Base-by-base conservation (phyloP, 2,329 filamentous ascomycete genomes). In the Trichoderma endophyticum region DNA sequence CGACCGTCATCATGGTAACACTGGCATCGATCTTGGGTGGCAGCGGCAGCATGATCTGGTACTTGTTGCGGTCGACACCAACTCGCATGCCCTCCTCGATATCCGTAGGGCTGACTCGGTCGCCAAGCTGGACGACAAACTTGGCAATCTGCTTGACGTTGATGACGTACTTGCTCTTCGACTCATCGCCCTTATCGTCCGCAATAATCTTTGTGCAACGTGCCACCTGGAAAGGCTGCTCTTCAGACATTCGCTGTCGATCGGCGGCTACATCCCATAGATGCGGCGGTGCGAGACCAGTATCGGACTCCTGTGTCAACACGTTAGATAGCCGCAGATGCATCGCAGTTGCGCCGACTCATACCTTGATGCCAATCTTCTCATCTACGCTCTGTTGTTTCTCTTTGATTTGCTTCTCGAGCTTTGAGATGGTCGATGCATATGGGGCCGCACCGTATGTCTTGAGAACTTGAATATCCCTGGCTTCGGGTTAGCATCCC, bases 91-190 rank as follows among this genome's bases (percentile, higher is more conserved):
- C 96, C 83, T 99, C 96, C 81, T 99, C 96, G 79, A 99, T 99
- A 90, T 99, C 96, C 77, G 96, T 98, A 64, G 96, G 96, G 80
- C 93, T 97, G 77, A 99, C 96, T 75, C 96, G 92, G 81, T 99
- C 96, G 77, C 96, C 96, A 67, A 99, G 90, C 83, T 98, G 96
- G 76, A 99, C 96, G 65, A 99, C 96, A 79, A 99, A 99, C 85
- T 99, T 99, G 79, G 96, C 96, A 79, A 99, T 99, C 84, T 99
- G 96, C 87, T 99, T 99, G 77, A 99, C 95, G 84, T 99, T 99
- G 88, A 99, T 99, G 79, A 99, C 95, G 86, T 99, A 99, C 90
- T 98, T 99, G 90, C 93, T 97, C 89, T 99, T 99, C 75, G 97
- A 93, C 73, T 93, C 87, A 81, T 98, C 95, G n/a, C 82, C 82